Evolutionary conservation across 2,329 filamentous ascomycete genomes (phyloP).

Genomic region (Colletotrichum cereale): DNA sequence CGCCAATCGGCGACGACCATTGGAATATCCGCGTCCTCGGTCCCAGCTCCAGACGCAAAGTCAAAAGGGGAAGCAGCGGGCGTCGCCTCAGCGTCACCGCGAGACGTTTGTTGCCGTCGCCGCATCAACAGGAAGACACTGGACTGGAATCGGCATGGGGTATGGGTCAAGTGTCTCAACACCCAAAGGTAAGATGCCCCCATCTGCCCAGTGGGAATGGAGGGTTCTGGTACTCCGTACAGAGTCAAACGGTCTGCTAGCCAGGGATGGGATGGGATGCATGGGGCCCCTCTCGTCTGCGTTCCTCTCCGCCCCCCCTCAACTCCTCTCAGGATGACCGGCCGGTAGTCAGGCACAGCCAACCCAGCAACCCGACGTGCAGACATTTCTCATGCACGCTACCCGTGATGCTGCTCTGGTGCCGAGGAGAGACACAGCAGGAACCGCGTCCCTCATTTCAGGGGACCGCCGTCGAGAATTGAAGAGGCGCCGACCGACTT

Average conservation of each 20-base stretch:
- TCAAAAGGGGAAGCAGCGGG: constrained; percentile 9
- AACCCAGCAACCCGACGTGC: constrained; percentile 28
- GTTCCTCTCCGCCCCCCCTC: constrained; percentile 1
- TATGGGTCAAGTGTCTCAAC: constrained; percentile 31
- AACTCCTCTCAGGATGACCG: constrained; percentile 4
- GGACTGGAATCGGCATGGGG: constrained; percentile 31
- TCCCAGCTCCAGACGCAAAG: constrained; percentile 9
- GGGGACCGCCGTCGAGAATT: background rate
- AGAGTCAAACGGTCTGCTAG: constrained; percentile 27
- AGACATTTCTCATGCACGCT: constrained; percentile 32
- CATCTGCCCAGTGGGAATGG: constrained; percentile 26
- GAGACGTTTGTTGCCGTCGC: constrained; percentile 31
- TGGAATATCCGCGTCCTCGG: background rate
- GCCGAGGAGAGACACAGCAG: constrained; percentile 4
- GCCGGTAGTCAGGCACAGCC: constrained; percentile 19
- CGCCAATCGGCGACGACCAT: constrained; percentile 17
- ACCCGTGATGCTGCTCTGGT: background rate
- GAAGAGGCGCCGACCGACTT: background rate
- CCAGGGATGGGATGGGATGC: constrained; percentile 27
- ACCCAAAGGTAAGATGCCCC: constrained; percentile 29
- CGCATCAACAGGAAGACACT: constrained; percentile 37
- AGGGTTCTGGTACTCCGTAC: constrained; percentile 21
- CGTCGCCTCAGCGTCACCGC: constrained; percentile 24
- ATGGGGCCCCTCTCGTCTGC: constrained; percentile 24
- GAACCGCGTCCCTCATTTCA: constrained; percentile 8